Conservation (phyloP, 345 rosid genomes). For the Melastoma malabathricum region DNA sequence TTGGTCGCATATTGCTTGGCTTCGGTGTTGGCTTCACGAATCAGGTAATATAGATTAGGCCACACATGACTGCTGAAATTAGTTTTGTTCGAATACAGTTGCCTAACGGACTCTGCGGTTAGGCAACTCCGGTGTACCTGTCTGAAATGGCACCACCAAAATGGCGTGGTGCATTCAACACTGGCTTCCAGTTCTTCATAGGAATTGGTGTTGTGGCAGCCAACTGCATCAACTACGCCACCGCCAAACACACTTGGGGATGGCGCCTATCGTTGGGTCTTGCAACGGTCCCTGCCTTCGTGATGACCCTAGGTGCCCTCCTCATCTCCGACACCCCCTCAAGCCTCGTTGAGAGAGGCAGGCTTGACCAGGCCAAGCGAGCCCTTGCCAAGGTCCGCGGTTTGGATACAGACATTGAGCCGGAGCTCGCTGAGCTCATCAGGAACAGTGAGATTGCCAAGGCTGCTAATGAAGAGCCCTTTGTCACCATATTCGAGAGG, state of each 20-base stretch:
- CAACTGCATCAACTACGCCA: slow-evolving; percentile 43
- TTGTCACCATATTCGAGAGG: slow-evolving; percentile 43
- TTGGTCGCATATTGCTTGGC: slow-evolving; percentile 76
- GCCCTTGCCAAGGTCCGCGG: slow-evolving; percentile 42
- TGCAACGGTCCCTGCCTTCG: slow-evolving; percentile 50
- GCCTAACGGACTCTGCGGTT: background rate
- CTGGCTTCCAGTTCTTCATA: slow-evolving; percentile 68
- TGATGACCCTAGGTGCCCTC: slow-evolving; percentile 61
- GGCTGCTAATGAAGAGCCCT: slow-evolving; percentile 35
- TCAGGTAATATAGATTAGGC: slow-evolving; percentile 25
- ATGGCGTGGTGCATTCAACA: slow-evolving; percentile 83
- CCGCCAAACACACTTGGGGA: slow-evolving; percentile 45
- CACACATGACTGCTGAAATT: background rate
- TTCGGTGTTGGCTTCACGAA: slow-evolving; percentile 89
- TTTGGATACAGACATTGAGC: slow-evolving; percentile 25
- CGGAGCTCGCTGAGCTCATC: slow-evolving; percentile 38
- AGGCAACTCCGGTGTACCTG: slow-evolving; percentile 82
- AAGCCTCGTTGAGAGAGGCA: slow-evolving; percentile 64
- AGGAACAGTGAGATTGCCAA: slow-evolving; percentile 33
- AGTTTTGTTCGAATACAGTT: background rate
- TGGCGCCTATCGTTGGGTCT: slow-evolving; percentile 84
- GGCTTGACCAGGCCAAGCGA: slow-evolving; percentile 32
- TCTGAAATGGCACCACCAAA: slow-evolving; percentile 77
- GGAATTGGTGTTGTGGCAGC: slow-evolving; percentile 59
- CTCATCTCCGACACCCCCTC: slow-evolving; percentile 59